Percentiles rank a stretch among this genome's conserved stretches.
These are phyloP conservation scores for Haplosporangium sp. DNA, from an alignment of 371 early-diverging fungal genomes.

Conservation along the genomic window DNA sequence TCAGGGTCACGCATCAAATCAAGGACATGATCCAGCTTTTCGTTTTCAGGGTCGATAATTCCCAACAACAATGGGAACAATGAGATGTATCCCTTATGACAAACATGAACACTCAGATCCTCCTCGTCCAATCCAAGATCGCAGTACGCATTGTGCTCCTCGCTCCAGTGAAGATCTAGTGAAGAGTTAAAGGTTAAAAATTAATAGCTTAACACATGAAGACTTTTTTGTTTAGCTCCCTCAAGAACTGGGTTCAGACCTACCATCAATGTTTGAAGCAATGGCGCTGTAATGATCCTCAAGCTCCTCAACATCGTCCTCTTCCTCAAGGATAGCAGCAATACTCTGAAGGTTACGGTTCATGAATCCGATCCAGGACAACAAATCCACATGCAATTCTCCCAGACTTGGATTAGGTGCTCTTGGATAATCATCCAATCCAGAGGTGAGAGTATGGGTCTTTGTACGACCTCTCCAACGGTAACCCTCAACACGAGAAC, in stretches of 20 bases:
- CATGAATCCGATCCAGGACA: conserved; percentile 90
- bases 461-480: conserved; percentile 93
- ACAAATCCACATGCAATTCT: conserved; percentile 93
- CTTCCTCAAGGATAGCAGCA: conserved; percentile 69
- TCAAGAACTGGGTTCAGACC: background rate
- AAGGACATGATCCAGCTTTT: conserved; percentile 76
- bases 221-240: too few relatives aligned
- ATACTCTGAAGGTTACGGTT: conserved; percentile 77
- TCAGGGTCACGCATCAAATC: conserved; percentile 79
- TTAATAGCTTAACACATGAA: background rate
- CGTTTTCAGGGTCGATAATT: conserved; percentile 76
- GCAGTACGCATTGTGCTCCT: conserved; percentile 77
- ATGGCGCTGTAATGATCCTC: conserved; percentile 66
- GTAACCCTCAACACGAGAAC: conserved; percentile 72
- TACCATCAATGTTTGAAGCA: conserved; percentile 62
- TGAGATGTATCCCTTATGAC: conserved; percentile 90
- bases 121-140: conserved; percentile 77
- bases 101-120: conserved; percentile 71
- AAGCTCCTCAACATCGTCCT: conserved; percentile 64
- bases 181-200: conserved; percentile 44
- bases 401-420: conserved; percentile 77
- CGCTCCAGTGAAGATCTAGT: conserved; percentile 84
- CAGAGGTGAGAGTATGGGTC: conserved; percentile 91
- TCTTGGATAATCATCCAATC: conserved; percentile 96
- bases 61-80: conserved; percentile 88